Conservation (phyloP, 2,329 filamentous ascomycete genomes). For the Sphaerulina populicola region DNA sequence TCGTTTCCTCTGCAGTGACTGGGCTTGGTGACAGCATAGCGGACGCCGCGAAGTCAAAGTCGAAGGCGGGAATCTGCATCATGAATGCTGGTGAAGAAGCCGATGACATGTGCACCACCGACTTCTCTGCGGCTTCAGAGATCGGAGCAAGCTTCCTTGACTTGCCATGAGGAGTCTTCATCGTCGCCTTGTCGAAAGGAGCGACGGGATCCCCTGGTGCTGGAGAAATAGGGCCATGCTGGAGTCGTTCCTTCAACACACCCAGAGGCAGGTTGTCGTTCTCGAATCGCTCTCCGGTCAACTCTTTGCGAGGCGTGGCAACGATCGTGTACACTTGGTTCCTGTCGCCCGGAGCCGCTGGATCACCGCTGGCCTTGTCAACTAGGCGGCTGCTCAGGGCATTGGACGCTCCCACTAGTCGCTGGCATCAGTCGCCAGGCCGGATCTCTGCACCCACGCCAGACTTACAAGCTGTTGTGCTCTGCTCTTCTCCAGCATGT, state of each 20-base stretch:
- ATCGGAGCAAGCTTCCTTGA: neutral
- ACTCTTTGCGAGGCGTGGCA: neutral
- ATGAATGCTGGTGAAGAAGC: neutral
- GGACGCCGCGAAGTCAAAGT: neutral
- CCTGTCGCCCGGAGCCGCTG: too few relatives aligned
- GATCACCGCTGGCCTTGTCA: neutral
- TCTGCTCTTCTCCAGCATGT: neutral
- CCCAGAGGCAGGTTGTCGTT: neutral
- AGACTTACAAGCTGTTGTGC: neutral
- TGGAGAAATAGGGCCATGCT: neutral
- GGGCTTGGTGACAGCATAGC: too few relatives aligned
- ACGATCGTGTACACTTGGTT: too few relatives aligned
- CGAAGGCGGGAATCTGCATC: neutral
- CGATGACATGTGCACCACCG: neutral
- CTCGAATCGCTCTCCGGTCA: neutral
- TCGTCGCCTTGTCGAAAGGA: neutral
- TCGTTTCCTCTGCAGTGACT: neutral
- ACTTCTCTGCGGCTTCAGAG: neutral
- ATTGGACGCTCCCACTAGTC: neutral
- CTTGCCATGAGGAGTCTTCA: neutral
- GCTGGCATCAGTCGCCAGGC: neutral
- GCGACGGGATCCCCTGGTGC: neutral
- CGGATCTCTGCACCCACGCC: neutral
- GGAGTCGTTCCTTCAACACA: neutral
- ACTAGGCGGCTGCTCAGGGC: neutral